Base-by-base conservation (phyloP, 306 rosid genomes). In the Parietaria judaica region DNA sequence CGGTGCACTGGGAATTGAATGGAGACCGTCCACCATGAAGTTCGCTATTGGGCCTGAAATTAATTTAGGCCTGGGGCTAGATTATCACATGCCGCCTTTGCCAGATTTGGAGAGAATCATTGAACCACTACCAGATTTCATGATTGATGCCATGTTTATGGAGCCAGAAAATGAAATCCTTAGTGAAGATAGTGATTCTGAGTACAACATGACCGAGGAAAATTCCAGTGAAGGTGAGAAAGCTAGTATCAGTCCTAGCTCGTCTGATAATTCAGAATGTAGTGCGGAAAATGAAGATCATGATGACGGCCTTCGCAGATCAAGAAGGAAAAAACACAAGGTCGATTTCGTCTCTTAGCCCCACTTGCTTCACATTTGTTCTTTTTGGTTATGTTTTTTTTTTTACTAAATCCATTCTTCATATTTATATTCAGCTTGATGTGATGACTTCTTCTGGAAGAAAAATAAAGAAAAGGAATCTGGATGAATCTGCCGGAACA, bases 1-100 rank as follows among this genome's bases (percentile, higher is more conserved):
- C 7, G 95, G 97, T 66, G 83, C 87, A 39, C 78, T 89, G 70
- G 95, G 95, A 73, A 80, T 80, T 72, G 97, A 89, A 70, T 86
- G 97, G 97, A 84, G 68, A 46, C 95, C 97, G 53, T 83, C 97
- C 23, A 61, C 79, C 55, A 73, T 82, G 67, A 89, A 76, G 54
- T 83, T 76, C 61, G 72, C 84, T 60, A 71, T 86, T 65, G 91
- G 97, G 66, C 78, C 81, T 34, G 84, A 83, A 70, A 65, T 80
- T 50, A 80, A 76, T 72, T 72, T 70, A 46, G 31, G 31, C 31
- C 31, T 23, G 50, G 84, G 83, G 56, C 83, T 72, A 68, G 96
- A 81, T 51, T 74, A 65, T 79, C 86, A 71, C 31, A 71, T 81
- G 84, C 79, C 84, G 36, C 97, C 95, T 59, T 65, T 89, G 86